These are phyloP conservation scores for Prasinococcaceae sp. DNA, from an alignment of 139 green algal species.

Conservation along the genomic window DNA sequence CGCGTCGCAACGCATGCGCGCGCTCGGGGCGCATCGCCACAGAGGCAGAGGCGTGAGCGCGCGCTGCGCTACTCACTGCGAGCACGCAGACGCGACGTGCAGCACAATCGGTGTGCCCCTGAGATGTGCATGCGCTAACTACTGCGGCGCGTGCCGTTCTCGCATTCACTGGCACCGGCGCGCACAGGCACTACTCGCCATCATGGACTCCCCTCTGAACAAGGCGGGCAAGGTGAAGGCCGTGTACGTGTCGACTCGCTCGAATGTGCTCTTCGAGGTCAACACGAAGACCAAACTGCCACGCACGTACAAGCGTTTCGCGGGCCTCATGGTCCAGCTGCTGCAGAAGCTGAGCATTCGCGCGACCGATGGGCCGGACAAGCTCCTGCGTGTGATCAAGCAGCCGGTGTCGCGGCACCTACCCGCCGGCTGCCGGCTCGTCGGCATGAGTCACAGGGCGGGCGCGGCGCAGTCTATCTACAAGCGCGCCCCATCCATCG, in stretches of 20 bases:
- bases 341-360: slow-evolving; percentile 96
- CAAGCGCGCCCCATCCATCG: too few species aligned
- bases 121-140: too few species aligned
- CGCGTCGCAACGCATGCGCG: too few species aligned
- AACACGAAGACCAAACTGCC: slow-evolving; percentile 82
- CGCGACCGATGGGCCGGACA: slow-evolving; percentile 82
- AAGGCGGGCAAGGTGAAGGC: slow-evolving; percentile 79
- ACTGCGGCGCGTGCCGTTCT: too few species aligned
- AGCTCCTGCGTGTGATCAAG: slow-evolving; percentile 70
- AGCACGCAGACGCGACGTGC: too few species aligned
- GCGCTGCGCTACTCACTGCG: too few species aligned
- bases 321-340: slow-evolving; percentile 84
- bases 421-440: background rate
- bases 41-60: too few species aligned
- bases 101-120: too few species aligned
- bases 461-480: too few species aligned
- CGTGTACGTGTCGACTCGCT: slow-evolving; percentile 74
- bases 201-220: slow-evolving; percentile 89
- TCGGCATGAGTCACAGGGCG: too few species aligned
- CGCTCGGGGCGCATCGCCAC: too few species aligned
- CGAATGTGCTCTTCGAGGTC: slow-evolving; percentile 85
- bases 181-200: slow-evolving; percentile 75
- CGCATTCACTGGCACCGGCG: too few species aligned
- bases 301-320: slow-evolving; percentile 88
- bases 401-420: slow-evolving; percentile 19